These are phyloP conservation scores for Puccinia triticina DNA, from an alignment of 1,284 basidiomycete genomes.

Conservation along the genomic window DNA sequence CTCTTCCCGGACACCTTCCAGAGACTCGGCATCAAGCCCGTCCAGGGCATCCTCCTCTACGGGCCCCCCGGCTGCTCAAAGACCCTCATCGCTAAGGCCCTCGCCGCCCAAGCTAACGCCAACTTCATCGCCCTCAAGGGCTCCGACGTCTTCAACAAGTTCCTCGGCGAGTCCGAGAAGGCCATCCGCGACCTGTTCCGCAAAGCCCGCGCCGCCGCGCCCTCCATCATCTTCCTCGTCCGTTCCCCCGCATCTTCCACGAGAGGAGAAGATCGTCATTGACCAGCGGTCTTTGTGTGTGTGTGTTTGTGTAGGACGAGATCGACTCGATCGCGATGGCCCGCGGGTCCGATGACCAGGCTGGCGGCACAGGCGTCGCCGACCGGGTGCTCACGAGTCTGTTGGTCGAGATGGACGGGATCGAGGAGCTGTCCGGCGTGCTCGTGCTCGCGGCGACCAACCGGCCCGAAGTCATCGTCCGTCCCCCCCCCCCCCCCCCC, in stretches of 20 bases:
- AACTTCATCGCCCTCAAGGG: conserved; percentile 99
- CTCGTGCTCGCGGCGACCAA: conserved; percentile 96
- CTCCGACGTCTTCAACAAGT: conserved; percentile 94
- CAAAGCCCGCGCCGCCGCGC: conserved; percentile 88
- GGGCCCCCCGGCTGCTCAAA: conserved; percentile 98
- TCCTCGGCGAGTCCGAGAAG: conserved; percentile 93
- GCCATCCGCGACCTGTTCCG: conserved; percentile 92
- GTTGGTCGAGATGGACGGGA: conserved; percentile 97
- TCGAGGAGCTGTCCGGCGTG: conserved; percentile 88
- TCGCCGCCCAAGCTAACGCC: conserved; percentile 90
- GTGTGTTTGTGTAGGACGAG: conserved; percentile 73
- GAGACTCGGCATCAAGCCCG: conserved; percentile 82
- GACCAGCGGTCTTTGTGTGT: neutral
- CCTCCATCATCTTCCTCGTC: conserved; percentile 95
- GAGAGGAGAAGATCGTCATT: neutral
- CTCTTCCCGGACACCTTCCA: conserved; percentile 80
- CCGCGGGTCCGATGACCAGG: conserved; percentile 64
- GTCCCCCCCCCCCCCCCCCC: conserved; percentile 23
- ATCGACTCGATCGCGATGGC: conserved; percentile 89
- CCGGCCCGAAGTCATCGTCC: conserved; percentile 84
- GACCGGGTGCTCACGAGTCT: conserved; percentile 90
- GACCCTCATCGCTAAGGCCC: conserved; percentile 88
- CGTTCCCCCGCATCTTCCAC: conserved; percentile 57
- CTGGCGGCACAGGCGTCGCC: conserved; percentile 67
- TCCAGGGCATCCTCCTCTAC: conserved; percentile 87